Conservation (phyloP, 2,329 filamentous ascomycete species). For the Cercospora citrullina region DNA sequence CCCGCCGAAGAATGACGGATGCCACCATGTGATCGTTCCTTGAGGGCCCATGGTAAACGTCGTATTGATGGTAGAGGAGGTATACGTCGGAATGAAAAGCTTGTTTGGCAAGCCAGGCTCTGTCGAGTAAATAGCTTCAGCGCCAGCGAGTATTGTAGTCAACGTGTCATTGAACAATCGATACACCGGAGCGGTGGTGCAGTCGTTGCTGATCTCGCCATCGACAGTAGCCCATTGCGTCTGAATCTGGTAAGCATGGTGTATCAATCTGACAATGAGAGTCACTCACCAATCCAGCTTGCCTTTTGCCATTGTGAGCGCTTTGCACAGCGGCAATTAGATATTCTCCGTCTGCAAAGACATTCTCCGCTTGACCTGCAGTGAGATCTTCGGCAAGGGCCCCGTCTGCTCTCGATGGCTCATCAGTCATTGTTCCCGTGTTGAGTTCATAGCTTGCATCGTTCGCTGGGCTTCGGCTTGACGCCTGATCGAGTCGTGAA, state of each 20-base stretch:
- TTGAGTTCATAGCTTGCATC: background rate
- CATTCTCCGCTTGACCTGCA: too few species aligned
- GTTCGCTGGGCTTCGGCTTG: background rate
- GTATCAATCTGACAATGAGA: background rate
- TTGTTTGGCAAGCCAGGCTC: constrained; percentile 4
- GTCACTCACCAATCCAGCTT: background rate
- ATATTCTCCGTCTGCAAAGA: background rate
- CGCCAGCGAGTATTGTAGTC: background rate
- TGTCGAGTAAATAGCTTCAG: constrained; percentile 14
- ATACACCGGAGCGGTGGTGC: constrained; percentile 11
- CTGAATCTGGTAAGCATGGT: background rate
- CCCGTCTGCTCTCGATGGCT: background rate
- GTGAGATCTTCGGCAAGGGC: background rate
- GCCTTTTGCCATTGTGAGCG: background rate
- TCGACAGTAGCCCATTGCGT: background rate
- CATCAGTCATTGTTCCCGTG: background rate
- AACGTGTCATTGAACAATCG: constrained; percentile 9
- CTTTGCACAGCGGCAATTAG: background rate
- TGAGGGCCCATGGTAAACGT: constrained; percentile 2
- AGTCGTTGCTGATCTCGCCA: constrained; percentile 11
- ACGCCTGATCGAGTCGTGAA: background rate
- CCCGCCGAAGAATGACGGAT: constrained; percentile 7
- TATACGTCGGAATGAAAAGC: constrained; percentile 4
- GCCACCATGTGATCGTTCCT: constrained; percentile 10
- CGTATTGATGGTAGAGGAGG: background rate